phyloP scores from a whole-genome alignment of 371 early-diverging fungal species.

The Mucor racemosus region DNA sequence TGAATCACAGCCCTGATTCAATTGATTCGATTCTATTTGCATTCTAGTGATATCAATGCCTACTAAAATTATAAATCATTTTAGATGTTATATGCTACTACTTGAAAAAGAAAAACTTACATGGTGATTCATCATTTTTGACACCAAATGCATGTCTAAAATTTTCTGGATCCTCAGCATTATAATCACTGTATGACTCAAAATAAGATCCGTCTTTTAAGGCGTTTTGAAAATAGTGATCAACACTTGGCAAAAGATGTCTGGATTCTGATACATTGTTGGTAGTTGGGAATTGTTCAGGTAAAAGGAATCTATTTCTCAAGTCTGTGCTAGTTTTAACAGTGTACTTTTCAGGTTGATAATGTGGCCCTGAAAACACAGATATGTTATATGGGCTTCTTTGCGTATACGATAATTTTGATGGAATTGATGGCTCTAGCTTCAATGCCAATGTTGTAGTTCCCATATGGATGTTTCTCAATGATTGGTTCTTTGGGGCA shows the following conservation, averaged over 20 bases:
- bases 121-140: neutral
- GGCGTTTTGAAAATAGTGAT: constrained; percentile 18
- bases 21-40: no score
- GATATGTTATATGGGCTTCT: neutral
- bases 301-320: neutral
- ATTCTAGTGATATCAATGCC: neutral
- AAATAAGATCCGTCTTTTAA: constrained; percentile 20
- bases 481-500: neutral
- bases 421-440: neutral
- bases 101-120: neutral
- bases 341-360: constrained; percentile 18
- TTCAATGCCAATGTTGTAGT: neutral
- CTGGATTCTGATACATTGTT: neutral
- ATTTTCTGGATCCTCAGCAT: constrained; percentile 22
- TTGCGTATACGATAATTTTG: neutral
- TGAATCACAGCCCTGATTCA: no score
- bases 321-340: constrained; percentile 4
- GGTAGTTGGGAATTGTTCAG: neutral
- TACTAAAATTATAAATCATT: neutral
- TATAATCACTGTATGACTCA: constrained; percentile 8
- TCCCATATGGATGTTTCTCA: neutral
- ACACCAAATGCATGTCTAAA: constrained; percentile 25
- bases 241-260: constrained; percentile 9
- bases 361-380: constrained; percentile 27
- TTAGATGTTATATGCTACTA: neutral